These are phyloP conservation scores for Wallemia ichthyophaga DNA, from an alignment of 1,284 basidiomycete species.

Conservation along the genomic window DNA sequence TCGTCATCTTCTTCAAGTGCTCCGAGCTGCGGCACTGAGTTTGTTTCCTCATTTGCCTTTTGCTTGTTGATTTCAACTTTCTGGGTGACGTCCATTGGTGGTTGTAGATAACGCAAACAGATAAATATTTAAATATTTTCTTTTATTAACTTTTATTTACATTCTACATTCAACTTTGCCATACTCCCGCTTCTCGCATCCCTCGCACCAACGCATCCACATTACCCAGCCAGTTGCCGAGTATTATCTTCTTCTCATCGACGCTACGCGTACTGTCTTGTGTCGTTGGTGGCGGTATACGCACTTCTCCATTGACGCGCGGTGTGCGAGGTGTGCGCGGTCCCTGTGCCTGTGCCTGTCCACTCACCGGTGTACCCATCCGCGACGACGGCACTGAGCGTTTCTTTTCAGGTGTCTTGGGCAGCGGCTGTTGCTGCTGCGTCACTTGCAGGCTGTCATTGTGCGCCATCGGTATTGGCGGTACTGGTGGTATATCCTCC, in stretches of 20 bases:
- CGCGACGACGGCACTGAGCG: not conserved
- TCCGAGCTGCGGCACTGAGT: not conserved
- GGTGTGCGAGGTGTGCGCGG: not conserved
- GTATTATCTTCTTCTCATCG: not conserved
- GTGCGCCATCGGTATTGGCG: not conserved
- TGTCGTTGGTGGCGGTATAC: not conserved
- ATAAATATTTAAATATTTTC: too few species aligned
- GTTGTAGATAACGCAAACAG: not conserved
- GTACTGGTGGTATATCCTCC: not conserved
- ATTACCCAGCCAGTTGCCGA: not conserved
- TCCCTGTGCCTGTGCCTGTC: too few species aligned
- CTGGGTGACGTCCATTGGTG: not conserved
- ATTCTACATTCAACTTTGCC: too few species aligned
- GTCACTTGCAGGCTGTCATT: not conserved
- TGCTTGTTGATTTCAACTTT: not conserved
- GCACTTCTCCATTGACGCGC: not conserved
- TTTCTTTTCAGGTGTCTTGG: not conserved
- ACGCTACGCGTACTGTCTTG: not conserved
- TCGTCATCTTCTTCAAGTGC: constrained; percentile 1
- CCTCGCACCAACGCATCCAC: not conserved
- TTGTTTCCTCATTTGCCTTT: not conserved
- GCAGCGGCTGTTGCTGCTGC: not conserved
- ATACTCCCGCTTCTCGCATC: not conserved
- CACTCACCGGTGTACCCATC: not conserved
- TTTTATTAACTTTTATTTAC: too few species aligned